phyloP scores from a whole-genome alignment of 257 asterid species.

The Thymus quinquecostatus region DNA sequence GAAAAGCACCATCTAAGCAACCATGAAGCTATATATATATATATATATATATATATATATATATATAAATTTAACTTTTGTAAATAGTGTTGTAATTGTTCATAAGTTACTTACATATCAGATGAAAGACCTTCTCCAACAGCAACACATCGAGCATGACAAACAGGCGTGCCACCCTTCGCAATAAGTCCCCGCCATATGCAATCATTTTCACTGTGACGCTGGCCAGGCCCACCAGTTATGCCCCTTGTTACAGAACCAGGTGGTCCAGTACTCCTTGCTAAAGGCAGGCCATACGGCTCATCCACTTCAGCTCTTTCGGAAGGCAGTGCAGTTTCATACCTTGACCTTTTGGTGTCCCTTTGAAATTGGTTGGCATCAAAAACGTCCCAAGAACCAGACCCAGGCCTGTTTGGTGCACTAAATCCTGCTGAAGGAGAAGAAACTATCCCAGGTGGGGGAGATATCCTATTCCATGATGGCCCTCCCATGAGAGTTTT shows the following conservation, averaged over 20 bases:
- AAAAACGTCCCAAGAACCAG: slow-evolving; percentile 70
- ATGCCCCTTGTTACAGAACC: slow-evolving; percentile 47
- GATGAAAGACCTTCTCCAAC: slow-evolving; percentile 62
- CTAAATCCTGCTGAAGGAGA: slow-evolving; percentile 60
- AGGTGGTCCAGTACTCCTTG: slow-evolving; percentile 39
- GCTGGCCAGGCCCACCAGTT: slow-evolving; percentile 49
- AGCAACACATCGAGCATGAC: slow-evolving; percentile 95
- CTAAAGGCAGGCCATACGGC: slow-evolving; percentile 43
- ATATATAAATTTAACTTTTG: neutral
- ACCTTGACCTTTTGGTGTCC: slow-evolving; percentile 85
- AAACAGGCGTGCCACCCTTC: slow-evolving; percentile 92
- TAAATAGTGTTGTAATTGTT: slow-evolving; percentile 16
- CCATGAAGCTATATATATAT: neutral
- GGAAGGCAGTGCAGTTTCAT: slow-evolving; percentile 52
- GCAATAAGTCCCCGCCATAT: slow-evolving; percentile 95
- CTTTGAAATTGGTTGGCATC: slow-evolving; percentile 70
- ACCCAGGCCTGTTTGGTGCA: slow-evolving; percentile 49
- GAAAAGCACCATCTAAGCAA: slow-evolving; percentile 32
- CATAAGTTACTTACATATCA: slow-evolving; percentile 69
- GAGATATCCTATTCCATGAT: slow-evolving; percentile 80
- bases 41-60: neutral
- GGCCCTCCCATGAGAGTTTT: slow-evolving; percentile 60
- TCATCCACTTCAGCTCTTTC: slow-evolving; percentile 58
- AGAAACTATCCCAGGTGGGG: slow-evolving; percentile 62
- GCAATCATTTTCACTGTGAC: slow-evolving; percentile 54